Evolutionary conservation across 2,329 filamentous ascomycete genomes (phyloP), one percentile per base, ranked within the genome.

Genomic region (Colletotrichum melonis): DNA sequence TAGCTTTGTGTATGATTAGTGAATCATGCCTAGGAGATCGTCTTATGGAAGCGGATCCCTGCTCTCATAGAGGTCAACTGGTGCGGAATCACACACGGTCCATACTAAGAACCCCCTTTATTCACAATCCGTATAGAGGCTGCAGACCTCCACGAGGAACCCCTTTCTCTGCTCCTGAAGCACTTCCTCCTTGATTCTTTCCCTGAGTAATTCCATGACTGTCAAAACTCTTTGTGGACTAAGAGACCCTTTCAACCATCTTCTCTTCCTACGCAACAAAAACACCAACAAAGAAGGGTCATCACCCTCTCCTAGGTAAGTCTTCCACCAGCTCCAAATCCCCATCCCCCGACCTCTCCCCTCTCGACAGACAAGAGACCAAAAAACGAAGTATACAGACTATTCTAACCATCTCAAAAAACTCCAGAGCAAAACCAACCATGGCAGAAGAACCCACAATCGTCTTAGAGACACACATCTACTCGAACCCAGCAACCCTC

Each of bases 401-500:
- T 9, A 54, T 12, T 8, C 46, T 64, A 14, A 55, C 46, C 62
- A 26, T 12, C 42, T 8, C 3, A 0, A 2, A 19, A 14, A 28
- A 38, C 14, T 2, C 26, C 22, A 67, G 26, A 62, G 24, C 54
- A 46, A 46, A 26, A 1, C 2, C 19, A 46, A 22, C 16, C 6
- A 65, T 71, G 71, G 46, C 67, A 16, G 32, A 64, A 19, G 19
- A 64, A 19, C 9, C 38, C 8, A 38, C 30, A 22, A 38, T 74
- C 52, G 24, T 72, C 32, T 24, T 72, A 9, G 67, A 72, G 56
- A 74, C 63, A 7, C 67, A 74, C 49, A 26, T 74, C 49, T 67
- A 63, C 46, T 72, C 69, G 19, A 46, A 22, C 9, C 24, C 63
- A 1, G 16, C 63, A 3, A 46, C n/a, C 24, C 28, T 54, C 5